Base-by-base conservation (phyloP, 202 grass and related monocot species). In the Elaeis oleifera region DNA sequence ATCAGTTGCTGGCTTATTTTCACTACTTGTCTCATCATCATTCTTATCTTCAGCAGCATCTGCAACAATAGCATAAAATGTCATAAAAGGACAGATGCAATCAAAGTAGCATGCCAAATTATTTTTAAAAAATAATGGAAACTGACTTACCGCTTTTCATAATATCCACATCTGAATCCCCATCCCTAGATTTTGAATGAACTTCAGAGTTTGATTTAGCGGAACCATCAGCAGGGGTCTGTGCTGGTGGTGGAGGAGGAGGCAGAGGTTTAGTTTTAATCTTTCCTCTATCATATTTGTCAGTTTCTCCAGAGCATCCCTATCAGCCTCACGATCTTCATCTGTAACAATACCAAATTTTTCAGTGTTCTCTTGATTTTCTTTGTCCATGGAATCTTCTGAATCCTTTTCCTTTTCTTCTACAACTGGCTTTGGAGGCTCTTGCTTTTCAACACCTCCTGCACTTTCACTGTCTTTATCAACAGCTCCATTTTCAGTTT, bases 331-430 rank as follows among this genome's bases (percentile, higher is more conserved):
- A 61, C 74, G 84, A 51, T 97, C 94, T 50, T 89, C 85, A 49
- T 92, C 78, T 36, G 82, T 92, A 69, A 97, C 69, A 26, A 97
- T 79, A 53, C 94, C 94, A 79, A 92, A 89, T 59, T 70, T 89
- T 58, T 84, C 68, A 16, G 59, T 49, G 14, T 74, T 79, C 29
- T 84, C 84, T 73, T 92, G 81, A 53, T 44, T 61, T 27, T 77
- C 71, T 69, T 89, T 87, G 55, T 77, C 88, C 66, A 56, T 69
- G 70, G 63, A 75, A 76, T 78, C 74, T 23, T 58, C 72, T 18
- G 70, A 58, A 50, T 80, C 76, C 52, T 80, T 89, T 31, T 80
- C 72, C 8, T 65, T 59, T 84, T 86, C 85, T 74, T 73, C 85
- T 55, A 67, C 44, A 21, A 26, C 21, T 83, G 56, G 36, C 51